A percentile compares a stretch with the other conserved stretches of the same genome.
These are phyloP conservation scores for Haematococcus lacustris DNA, from an alignment of 139 green algal genomes.

Conservation along the genomic window DNA sequence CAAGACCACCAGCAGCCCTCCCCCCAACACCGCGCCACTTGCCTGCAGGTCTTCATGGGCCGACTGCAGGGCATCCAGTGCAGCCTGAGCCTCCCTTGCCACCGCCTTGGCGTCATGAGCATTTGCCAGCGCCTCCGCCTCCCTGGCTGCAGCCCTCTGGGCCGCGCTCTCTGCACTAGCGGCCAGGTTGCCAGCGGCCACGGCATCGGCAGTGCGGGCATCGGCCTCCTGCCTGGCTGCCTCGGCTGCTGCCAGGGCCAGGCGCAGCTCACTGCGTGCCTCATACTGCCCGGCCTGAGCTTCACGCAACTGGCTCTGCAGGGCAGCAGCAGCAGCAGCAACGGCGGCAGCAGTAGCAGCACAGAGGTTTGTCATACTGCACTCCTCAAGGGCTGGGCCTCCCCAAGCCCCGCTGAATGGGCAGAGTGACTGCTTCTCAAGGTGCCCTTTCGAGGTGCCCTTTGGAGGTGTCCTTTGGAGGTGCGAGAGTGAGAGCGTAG, in stretches of 20 bases:
- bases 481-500: too few species aligned
- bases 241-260: conserved; percentile 8
- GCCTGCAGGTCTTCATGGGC: neutral
- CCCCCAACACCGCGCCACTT: too few species aligned
- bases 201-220: conserved; percentile 24
- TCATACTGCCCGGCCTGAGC: conserved; percentile 4
- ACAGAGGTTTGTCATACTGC: too few species aligned
- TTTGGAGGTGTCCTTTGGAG: too few species aligned
- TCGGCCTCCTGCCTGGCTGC: conserved; percentile 24
- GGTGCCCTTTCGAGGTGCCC: too few species aligned
- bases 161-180: conserved; percentile 27
- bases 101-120: neutral
- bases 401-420: too few species aligned
- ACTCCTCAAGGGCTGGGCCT: too few species aligned
- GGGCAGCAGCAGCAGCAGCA: conserved; percentile 21
- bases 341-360: too few species aligned
- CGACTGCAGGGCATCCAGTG: neutral
- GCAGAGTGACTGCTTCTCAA: too few species aligned
- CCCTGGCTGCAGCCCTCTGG: conserved; percentile 15
- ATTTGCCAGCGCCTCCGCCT: conserved; percentile 19
- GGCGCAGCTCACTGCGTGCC: conserved; percentile 6
- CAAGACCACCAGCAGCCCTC: too few species aligned
- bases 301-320: conserved; percentile 31
- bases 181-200: conserved; percentile 22
- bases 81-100: conserved; percentile 9